Conservation (phyloP, 352 stramenopile genomes). For the Pythium oligandrum region DNA sequence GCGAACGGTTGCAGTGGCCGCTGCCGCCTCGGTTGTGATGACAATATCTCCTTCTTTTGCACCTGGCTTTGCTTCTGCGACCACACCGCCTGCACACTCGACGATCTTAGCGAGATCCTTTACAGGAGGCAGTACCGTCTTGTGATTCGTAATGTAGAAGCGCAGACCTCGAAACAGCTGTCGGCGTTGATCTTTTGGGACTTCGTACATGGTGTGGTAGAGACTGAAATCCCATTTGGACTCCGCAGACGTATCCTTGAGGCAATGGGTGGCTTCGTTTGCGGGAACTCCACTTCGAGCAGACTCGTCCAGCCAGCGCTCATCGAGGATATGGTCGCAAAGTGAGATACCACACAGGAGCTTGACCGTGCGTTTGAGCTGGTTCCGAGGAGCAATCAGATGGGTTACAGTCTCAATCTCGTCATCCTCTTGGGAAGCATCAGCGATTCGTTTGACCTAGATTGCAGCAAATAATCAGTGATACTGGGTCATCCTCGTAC, state of each 20-base stretch:
- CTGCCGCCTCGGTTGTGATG: constrained; percentile 22
- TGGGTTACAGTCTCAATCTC: constrained; percentile 49
- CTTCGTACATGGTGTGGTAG: constrained; percentile 40
- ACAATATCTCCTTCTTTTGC: constrained; percentile 17
- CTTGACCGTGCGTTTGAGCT: constrained; percentile 61
- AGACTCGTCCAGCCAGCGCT: constrained; percentile 42
- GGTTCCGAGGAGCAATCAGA: constrained; percentile 39
- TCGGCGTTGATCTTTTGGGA: constrained; percentile 16
- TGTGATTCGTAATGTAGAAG: constrained; percentile 50
- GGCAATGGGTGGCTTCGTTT: constrained; percentile 27
- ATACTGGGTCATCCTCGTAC: not conserved
- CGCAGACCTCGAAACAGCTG: constrained; percentile 24
- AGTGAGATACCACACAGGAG: constrained; percentile 49
- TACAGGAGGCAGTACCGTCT: constrained; percentile 26
- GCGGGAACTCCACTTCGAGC: constrained; percentile 18
- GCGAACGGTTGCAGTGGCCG: constrained; percentile 15
- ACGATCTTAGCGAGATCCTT: constrained; percentile 29
- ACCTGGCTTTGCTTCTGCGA: constrained; percentile 11
- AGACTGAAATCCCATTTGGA: constrained; percentile 46
- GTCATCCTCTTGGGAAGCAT: constrained; percentile 37
- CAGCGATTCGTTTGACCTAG: constrained; percentile 31
- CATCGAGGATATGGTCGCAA: constrained; percentile 45
- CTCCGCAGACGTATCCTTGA: constrained; percentile 37
- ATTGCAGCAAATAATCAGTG: not conserved
- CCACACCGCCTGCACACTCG: constrained; percentile 18